Evolutionary conservation across 2,329 filamentous ascomycete species (phyloP).

Genomic region (Fusarium multiceps): DNA sequence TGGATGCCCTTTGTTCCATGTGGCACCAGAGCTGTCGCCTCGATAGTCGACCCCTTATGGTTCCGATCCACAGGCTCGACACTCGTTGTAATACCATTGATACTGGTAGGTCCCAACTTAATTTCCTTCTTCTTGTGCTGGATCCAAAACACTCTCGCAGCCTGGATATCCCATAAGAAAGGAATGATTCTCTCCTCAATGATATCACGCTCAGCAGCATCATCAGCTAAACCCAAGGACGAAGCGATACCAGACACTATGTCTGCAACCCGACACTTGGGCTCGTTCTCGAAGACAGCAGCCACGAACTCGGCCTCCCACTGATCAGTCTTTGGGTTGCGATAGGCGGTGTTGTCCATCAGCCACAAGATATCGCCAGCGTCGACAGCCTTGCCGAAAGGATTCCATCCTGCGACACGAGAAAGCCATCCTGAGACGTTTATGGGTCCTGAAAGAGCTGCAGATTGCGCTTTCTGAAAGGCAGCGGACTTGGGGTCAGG

Average conservation of each 20-base stretch:
- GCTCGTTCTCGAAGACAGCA: constrained; percentile 80
- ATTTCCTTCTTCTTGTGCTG: constrained; percentile 63
- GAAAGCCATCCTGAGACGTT: constrained; percentile 53
- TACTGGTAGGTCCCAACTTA: constrained; percentile 75
- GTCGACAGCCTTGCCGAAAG: constrained; percentile 69
- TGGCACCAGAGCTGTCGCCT: constrained; percentile 63
- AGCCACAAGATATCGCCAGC: constrained; percentile 84
- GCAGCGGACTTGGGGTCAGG: constrained; percentile 50
- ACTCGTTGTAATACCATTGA: constrained; percentile 78
- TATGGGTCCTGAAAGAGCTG: constrained; percentile 48
- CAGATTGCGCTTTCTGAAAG: constrained; percentile 47
- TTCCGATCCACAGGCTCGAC: constrained; percentile 63
- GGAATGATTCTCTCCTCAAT: constrained; percentile 78
- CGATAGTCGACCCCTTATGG: constrained; percentile 58
- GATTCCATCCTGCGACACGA: constrained; percentile 65
- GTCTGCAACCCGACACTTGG: constrained; percentile 73
- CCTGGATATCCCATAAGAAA: constrained; percentile 80
- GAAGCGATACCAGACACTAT: constrained; percentile 77
- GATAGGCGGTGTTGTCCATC: constrained; percentile 88
- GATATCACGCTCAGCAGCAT: constrained; percentile 67
- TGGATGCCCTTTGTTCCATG: constrained; percentile 64
- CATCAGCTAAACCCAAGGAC: constrained; percentile 72
- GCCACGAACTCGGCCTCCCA: constrained; percentile 89
- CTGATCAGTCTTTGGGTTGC: constrained; percentile 56
- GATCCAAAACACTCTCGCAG: constrained; percentile 75